Evolutionary conservation across 768 basidiomycete genomes (phyloP).

Genomic region (Pleurotus djamor): DNA sequence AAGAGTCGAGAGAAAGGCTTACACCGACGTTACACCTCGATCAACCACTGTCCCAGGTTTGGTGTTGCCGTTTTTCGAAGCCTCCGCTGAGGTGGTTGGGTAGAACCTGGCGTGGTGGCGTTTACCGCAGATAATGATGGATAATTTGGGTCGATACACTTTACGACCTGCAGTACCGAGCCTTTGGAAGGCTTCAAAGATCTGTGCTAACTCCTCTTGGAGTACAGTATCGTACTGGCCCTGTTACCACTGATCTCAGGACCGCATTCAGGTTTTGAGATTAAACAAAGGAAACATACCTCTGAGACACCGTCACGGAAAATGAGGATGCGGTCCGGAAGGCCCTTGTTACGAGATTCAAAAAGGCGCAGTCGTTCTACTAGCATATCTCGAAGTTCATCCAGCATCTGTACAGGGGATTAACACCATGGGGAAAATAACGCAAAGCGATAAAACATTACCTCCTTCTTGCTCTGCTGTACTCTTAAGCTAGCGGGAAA

Average conservation of each 20-base stretch:
- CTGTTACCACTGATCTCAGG: conserved; percentile 28
- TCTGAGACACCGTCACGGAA: conserved; percentile 86
- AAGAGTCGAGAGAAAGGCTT: conserved; percentile 20
- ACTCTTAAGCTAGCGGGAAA: conserved; percentile 74
- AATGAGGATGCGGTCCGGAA: conserved; percentile 70
- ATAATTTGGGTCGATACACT: conserved; percentile 58
- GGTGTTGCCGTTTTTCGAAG: conserved; percentile 72
- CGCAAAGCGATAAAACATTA: conserved; percentile 6
- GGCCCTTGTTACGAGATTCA: conserved; percentile 46
- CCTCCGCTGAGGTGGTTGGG: conserved; percentile 44
- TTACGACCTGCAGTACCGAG: conserved; percentile 37
- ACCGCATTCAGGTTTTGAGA: neutral
- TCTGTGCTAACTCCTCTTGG: conserved; percentile 57
- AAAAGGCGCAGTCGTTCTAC: conserved; percentile 64
- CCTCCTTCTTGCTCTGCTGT: conserved; percentile 56
- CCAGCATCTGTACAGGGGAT: conserved; percentile 58
- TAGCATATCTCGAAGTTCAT: conserved; percentile 64
- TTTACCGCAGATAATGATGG: conserved; percentile 73
- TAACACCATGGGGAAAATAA: neutral
- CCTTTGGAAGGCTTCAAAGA: conserved; percentile 58
- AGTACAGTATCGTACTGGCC: conserved; percentile 72
- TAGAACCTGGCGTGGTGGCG: conserved; percentile 41
- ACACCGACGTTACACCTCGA: conserved; percentile 72
- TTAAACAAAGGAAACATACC: conserved; percentile 31
- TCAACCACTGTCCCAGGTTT: conserved; percentile 80